Percentiles rank a stretch among this genome's conserved stretches.
Conservation (phyloP, 768 basidiomycete species). For the Hortiboletus campestris region DNA sequence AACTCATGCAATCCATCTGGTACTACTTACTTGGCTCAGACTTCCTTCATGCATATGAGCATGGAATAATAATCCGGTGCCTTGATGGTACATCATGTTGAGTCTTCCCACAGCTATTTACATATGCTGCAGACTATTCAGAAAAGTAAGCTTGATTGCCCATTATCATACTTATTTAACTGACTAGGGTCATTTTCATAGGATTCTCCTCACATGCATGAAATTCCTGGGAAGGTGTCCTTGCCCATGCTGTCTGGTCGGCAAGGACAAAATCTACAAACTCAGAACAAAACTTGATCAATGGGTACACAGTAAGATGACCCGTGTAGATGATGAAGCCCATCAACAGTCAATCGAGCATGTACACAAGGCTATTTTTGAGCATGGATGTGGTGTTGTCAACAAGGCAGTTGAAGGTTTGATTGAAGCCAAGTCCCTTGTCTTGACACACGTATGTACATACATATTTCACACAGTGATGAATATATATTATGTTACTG, state of each 20-base stretch:
- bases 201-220: conserved; percentile 6
- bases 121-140: conserved; percentile 30
- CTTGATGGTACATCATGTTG: conserved; percentile 14
- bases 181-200: not conserved
- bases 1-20: too few species aligned
- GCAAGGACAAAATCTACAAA: not conserved
- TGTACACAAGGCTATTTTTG: not conserved
- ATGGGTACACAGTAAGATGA: not conserved
- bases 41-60: too few species aligned
- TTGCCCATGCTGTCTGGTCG: conserved; percentile 18
- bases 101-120: conserved; percentile 23
- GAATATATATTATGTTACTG: not conserved
- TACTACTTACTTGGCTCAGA: too few species aligned
- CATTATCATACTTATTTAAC: not conserved
- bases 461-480: not conserved
- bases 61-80: conserved; percentile 19
- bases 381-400: not conserved
- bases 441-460: not conserved
- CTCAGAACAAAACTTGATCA: not conserved
- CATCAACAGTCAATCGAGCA: not conserved
- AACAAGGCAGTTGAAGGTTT: not conserved
- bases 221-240: conserved; percentile 19
- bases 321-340: not conserved
- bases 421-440: not conserved
- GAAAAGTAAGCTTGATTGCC: conserved; percentile 28